phyloP scores from a whole-genome alignment of 1,139 yeast genomes.

The Suhomyces terraborum region DNA sequence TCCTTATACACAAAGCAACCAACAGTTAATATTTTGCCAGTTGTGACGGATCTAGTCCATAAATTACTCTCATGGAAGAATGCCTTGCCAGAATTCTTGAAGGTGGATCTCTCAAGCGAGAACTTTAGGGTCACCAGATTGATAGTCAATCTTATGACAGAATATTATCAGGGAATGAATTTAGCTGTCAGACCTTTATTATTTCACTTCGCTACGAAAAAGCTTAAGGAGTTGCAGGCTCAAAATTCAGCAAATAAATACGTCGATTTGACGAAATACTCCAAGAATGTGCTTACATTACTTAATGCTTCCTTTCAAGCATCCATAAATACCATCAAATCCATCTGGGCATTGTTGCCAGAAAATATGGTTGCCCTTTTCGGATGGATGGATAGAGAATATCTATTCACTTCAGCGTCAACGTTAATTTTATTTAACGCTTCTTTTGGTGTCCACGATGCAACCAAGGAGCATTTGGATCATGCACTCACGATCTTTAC shows the following conservation, averaged over 20 bases:
- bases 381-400: slow-evolving; percentile 90
- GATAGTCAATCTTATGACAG: slow-evolving; percentile 79
- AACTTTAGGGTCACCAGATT: slow-evolving; percentile 64
- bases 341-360: slow-evolving; percentile 71
- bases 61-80: slow-evolving; percentile 72
- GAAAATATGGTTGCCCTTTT: slow-evolving; percentile 80
- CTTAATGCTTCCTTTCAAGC: slow-evolving; percentile 84
- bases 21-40: slow-evolving; percentile 69
- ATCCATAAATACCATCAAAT: slow-evolving; percentile 73
- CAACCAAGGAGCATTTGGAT: slow-evolving; percentile 70
- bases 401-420: slow-evolving; percentile 77
- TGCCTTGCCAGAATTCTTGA: slow-evolving; percentile 61
- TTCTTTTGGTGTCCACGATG: slow-evolving; percentile 81
- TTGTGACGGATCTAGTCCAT: slow-evolving; percentile 69
- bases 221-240: slow-evolving; percentile 54
- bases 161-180: slow-evolving; percentile 83
- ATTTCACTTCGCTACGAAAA: slow-evolving; percentile 75
- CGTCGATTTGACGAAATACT: slow-evolving; percentile 67
- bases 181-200: slow-evolving; percentile 78
- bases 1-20: slow-evolving; percentile 78
- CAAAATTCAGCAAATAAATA: slow-evolving; percentile 50
- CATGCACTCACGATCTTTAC: slow-evolving; percentile 72
- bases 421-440: slow-evolving; percentile 75
- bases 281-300: slow-evolving; percentile 66
- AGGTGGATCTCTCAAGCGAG: slow-evolving; percentile 61